phyloP scores from a whole-genome alignment of 2,329 filamentous ascomycete genomes.

The Claviceps monticola region DNA sequence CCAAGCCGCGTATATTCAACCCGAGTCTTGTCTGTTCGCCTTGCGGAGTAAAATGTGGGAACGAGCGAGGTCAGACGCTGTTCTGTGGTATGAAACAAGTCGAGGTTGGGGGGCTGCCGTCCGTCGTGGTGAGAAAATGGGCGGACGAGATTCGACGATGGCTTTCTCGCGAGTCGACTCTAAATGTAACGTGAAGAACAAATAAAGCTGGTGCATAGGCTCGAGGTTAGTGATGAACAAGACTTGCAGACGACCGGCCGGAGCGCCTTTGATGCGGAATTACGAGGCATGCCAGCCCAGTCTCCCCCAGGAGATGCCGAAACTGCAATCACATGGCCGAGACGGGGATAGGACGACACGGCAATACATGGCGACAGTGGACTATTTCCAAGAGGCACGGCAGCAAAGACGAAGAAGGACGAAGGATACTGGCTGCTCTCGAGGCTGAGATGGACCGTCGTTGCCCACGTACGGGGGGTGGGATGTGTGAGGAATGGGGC shows the following conservation, averaged over 20 bases:
- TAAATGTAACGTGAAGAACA: neutral
- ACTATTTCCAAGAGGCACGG: neutral
- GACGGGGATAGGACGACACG: neutral
- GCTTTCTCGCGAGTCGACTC: neutral
- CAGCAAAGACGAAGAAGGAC: neutral
- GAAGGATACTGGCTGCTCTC: neutral
- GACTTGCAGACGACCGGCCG: neutral
- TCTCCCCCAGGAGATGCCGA: neutral
- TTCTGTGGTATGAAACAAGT: neutral
- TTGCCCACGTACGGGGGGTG: neutral
- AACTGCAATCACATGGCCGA: neutral
- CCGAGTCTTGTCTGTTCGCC: neutral
- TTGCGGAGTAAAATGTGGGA: neutral
- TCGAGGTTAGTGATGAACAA: neutral
- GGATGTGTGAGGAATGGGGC: slow-evolving; percentile 12
- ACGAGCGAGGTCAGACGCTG: neutral
- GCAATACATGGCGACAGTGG: neutral
- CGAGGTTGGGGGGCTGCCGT: neutral
- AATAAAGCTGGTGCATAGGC: neutral
- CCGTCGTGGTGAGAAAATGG: neutral
- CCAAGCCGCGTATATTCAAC: neutral
- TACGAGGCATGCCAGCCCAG: neutral
- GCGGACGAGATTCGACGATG: neutral
- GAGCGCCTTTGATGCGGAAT: neutral
- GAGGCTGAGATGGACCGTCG: neutral